Evolutionary conservation across 805 yeast genomes (phyloP).

Genomic region (Ogataea saltuana): DNA sequence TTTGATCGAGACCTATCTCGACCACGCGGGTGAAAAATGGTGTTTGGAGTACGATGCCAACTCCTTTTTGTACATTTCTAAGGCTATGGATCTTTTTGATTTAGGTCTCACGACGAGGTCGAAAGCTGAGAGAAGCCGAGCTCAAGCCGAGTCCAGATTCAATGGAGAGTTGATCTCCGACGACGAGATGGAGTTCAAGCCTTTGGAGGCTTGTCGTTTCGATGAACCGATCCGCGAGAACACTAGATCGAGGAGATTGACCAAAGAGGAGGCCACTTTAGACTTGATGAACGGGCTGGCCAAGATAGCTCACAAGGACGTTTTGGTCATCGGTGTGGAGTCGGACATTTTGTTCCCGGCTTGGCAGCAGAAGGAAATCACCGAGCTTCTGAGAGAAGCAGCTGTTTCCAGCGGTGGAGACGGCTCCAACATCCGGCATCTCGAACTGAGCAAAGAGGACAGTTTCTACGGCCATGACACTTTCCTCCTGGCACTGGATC

Average conservation of each 20-base stretch:
- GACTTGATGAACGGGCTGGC: constrained; percentile 70
- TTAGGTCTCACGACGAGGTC: constrained; percentile 53
- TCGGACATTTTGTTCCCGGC: constrained; percentile 89
- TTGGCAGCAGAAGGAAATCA: constrained; percentile 90
- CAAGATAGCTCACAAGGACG: constrained; percentile 60
- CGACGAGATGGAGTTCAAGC: constrained; percentile 32
- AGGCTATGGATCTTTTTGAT: constrained; percentile 95
- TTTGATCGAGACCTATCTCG: constrained; percentile 86
- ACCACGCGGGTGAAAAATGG: constrained; percentile 94
- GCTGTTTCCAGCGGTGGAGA: constrained; percentile 37
- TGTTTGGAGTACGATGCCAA: constrained; percentile 90
- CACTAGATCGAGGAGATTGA: constrained; percentile 44
- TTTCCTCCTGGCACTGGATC: constrained; percentile 73
- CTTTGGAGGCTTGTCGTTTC: constrained; percentile 39
- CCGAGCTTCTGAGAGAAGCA: constrained; percentile 51
- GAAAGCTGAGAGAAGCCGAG: constrained; percentile 45
- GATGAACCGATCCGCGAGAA: constrained; percentile 55
- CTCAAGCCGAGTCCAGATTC: constrained; percentile 37
- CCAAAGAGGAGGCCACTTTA: constrained; percentile 54
- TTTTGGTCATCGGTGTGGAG: constrained; percentile 87
- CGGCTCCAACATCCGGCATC: constrained; percentile 50
- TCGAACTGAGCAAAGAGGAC: constrained; percentile 73
- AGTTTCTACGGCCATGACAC: constrained; percentile 93
- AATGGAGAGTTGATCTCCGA: constrained; percentile 28
- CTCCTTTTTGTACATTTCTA: constrained; percentile 81